These are phyloP conservation scores for Exserohilum rostratum DNA, from an alignment of 2,329 filamentous ascomycete genomes.

Conservation along the genomic window DNA sequence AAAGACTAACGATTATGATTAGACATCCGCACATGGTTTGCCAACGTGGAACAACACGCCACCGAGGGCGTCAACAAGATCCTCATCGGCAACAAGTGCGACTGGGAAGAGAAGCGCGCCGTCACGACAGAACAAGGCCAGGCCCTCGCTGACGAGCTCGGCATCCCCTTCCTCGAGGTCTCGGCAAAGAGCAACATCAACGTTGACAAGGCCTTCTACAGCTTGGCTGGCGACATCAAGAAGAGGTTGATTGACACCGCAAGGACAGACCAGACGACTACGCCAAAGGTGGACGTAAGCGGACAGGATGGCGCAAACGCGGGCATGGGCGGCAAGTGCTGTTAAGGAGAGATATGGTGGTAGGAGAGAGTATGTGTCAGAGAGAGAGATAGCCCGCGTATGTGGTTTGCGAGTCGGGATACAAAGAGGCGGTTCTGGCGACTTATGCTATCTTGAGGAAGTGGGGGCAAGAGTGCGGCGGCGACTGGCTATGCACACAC, in stretches of 20 bases:
- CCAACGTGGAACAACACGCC: conserved; percentile 97
- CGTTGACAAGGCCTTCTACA: conserved; percentile 98
- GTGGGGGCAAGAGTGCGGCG: not conserved
- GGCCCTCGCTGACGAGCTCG: conserved; percentile 90
- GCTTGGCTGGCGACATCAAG: conserved; percentile 94
- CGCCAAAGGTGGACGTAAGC: conserved; percentile 42
- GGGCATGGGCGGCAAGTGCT: conserved; percentile 49
- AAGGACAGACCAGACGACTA: conserved; percentile 66
- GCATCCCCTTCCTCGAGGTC: conserved; percentile 97
- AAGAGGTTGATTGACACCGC: conserved; percentile 93
- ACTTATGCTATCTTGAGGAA: not conserved
- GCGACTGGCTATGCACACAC: conserved; percentile 1
- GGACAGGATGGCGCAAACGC: conserved; percentile 34
- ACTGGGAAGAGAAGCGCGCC: conserved; percentile 98
- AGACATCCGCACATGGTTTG: conserved; percentile 99
- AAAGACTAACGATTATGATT: conserved; percentile 24
- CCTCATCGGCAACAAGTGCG: conserved; percentile 98
- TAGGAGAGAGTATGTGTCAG: not conserved
- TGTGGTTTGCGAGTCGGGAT: not conserved
- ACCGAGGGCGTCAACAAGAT: conserved; percentile 99
- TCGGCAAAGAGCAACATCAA: conserved; percentile 99
- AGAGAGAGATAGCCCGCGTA: too few relatives aligned
- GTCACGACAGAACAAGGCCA: conserved; percentile 93
- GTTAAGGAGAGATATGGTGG: conserved; percentile 30
- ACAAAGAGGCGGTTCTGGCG: not conserved